Conservation (phyloP, 495 filamentous ascomycete species). For the Rostrohypoxylon terebratum region DNA sequence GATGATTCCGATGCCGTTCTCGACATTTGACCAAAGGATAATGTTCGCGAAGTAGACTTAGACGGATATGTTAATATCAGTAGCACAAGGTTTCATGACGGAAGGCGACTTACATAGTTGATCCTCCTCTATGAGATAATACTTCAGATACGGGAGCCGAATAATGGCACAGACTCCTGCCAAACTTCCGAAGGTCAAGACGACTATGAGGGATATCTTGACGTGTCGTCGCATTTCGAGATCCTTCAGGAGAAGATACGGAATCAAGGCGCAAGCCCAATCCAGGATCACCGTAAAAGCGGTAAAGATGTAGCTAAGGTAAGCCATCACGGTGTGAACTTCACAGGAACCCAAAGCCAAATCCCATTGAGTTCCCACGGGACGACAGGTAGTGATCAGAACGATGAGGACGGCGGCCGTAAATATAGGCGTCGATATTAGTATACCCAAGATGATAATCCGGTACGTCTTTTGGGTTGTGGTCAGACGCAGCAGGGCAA, state of each 20-base stretch:
- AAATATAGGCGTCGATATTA: slow-evolving; percentile 4
- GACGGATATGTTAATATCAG: background rate
- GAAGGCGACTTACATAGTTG: background rate
- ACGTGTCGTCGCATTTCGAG: background rate
- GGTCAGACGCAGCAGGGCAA: slow-evolving; percentile 8
- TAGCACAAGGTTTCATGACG: background rate
- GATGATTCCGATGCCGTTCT: slow-evolving; percentile 15
- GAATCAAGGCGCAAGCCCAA: slow-evolving; percentile 5
- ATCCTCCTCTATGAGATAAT: slow-evolving; percentile 12
- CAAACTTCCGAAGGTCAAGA: slow-evolving; percentile 10
- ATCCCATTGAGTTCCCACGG: slow-evolving; percentile 4
- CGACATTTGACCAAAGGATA: background rate
- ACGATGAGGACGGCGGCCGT: slow-evolving; percentile 1
- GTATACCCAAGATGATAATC: background rate
- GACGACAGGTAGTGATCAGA: background rate
- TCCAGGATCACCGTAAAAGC: slow-evolving; percentile 6
- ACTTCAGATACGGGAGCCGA: slow-evolving; percentile 10
- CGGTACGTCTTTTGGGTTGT: background rate
- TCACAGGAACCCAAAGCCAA: background rate
- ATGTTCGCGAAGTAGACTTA: slow-evolving; percentile 8
- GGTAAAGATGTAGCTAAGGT: slow-evolving; percentile 14
- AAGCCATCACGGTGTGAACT: slow-evolving; percentile 9
- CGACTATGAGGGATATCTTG: slow-evolving; percentile 5
- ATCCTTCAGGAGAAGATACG: background rate
- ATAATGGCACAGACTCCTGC: slow-evolving; percentile 6